These are phyloP conservation scores for Rehmannia glutinosa DNA, from an alignment of 257 asterid species.

Conservation along the genomic window DNA sequence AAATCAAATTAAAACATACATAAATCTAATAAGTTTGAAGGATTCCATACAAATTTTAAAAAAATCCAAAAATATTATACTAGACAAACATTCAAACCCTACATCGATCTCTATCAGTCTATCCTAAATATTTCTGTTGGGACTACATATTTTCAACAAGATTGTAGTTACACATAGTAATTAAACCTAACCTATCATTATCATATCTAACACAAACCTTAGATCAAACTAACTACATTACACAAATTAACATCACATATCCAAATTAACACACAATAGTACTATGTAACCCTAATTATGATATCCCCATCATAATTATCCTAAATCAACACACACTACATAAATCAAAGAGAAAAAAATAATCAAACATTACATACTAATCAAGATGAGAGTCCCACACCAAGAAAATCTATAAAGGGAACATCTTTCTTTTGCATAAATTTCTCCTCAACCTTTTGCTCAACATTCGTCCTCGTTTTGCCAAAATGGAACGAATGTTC, in stretches of 20 bases:
- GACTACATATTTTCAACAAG: background rate
- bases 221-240: no score
- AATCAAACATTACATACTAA: background rate
- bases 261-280: no score
- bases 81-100: slow-evolving; percentile 6
- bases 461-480: slow-evolving; percentile 20
- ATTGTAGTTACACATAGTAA: background rate
- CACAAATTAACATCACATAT: background rate
- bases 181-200: no score
- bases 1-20: no score
- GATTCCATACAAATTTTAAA: no score
- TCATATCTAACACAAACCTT: no score
- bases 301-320: background rate
- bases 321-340: background rate
- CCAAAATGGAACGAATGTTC: slow-evolving; percentile 16
- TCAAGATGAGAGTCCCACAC: slow-evolving; percentile 77
- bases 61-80: background rate
- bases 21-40: no score
- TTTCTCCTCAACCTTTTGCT: slow-evolving; percentile 33
- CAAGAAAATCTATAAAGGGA: slow-evolving; percentile 94
- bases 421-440: slow-evolving; percentile 41
- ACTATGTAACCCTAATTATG: slow-evolving; percentile 4
- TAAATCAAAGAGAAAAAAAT: background rate
- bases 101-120: background rate
- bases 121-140: background rate